Conservation (phyloP, 2,329 filamentous ascomycete species). For the Microsporum audouinii region DNA sequence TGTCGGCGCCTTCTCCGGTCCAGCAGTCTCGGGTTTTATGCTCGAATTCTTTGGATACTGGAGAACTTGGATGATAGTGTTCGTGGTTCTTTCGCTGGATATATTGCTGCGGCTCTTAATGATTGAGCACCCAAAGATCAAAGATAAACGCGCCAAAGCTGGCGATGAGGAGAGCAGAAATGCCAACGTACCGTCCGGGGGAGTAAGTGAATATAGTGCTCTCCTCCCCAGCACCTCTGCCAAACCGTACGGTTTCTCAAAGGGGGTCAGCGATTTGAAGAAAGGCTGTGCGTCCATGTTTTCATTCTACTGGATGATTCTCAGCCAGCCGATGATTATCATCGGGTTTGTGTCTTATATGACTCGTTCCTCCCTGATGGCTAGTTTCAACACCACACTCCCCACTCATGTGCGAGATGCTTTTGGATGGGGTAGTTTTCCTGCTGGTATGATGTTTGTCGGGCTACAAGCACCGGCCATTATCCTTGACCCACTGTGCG, state of each 20-base stretch:
- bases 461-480: background rate
- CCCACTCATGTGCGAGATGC: background rate
- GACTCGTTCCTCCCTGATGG: background rate
- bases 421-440: background rate
- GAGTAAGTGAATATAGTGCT: background rate
- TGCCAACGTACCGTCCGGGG: background rate
- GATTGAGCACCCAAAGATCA: background rate
- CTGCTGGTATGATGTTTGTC: background rate
- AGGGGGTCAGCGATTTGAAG: background rate
- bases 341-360: slow-evolving; percentile 1
- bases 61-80: background rate
- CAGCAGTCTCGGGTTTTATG: background rate
- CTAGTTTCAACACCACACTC: slow-evolving; percentile 1
- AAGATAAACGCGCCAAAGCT: background rate
- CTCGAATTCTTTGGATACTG: background rate
- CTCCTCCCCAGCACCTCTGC: background rate
- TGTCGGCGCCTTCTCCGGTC: background rate
- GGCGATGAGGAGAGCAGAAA: background rate
- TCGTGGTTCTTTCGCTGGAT: background rate
- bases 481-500: background rate
- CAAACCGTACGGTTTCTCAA: background rate
- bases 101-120: background rate
- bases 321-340: background rate
- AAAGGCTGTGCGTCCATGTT: background rate
- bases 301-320: background rate